Base-by-base conservation (phyloP, 2,329 filamentous ascomycete species). In the Aspergillus neoniger region DNA sequence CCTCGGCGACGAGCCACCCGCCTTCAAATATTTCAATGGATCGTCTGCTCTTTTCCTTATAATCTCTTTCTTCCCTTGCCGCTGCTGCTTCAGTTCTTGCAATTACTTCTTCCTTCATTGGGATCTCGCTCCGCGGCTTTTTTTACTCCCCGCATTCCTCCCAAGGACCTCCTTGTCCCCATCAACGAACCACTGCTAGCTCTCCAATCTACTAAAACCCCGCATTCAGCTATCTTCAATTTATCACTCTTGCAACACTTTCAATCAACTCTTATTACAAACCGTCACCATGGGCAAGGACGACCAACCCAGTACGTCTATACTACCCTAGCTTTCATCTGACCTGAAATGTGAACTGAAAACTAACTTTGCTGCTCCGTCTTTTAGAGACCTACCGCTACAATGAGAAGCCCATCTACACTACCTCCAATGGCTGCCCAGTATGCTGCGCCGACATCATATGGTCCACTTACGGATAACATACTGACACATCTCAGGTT, bases 391-490 rank as follows among this genome's bases (percentile, higher is more conserved):
- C 74, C 59, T 77, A 77, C 72, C 81, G 81, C 64, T 87, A 87
- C 74, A 78, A 83, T 66, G 83, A 87, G 74, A 81, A 80, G 69
- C 84, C 84, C 51, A 77, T 83, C 63, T 86, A 86, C 72, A 86
- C 85, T 10, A 82, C 83, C 32, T 86, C 84, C 70, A 86, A 85
- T 79, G 85, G 85, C 68, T 82, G 80, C 44, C 85, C 85, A 57
- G 74, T 77, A 62, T 23, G 57, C 63, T 36, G 17, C 30, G 12
- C 10, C 17, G n/a, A 23, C 7, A 47, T 50, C 3, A 51, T n/a
- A 15, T 8, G 12, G 14, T 15, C 28, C 51, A 15, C 36, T 7
- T 1, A 52, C n/a, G 3, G 17, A 21, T 61, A 57, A 58, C 19
- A 52, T 5, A 15, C 57, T 59, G 48, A 61, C 38, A 15, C 50